Evolutionary conservation across 495 filamentous ascomycete genomes (phyloP).

Genomic region (Daldinia loculata): DNA sequence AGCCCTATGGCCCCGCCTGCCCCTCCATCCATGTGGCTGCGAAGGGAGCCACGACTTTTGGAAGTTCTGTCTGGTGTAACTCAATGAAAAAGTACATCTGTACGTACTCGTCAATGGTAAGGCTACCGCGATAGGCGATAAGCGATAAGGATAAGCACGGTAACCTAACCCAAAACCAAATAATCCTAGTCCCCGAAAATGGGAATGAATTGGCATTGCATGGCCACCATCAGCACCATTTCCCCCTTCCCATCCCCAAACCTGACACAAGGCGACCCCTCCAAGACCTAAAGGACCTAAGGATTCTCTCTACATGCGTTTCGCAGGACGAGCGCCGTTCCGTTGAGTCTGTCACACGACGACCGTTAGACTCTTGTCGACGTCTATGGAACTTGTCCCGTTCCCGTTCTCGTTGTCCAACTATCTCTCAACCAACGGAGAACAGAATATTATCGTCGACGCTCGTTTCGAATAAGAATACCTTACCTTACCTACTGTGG

Average conservation of each 20-base stretch:
- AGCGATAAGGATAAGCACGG: slow-evolving; percentile 19
- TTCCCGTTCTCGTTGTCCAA: neutral
- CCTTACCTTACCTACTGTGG: neutral
- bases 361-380: neutral
- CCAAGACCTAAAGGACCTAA: neutral
- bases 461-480: slow-evolving; percentile 12
- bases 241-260: slow-evolving; percentile 1
- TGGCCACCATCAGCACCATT: neutral
- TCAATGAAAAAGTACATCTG: too few species aligned
- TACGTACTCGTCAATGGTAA: neutral
- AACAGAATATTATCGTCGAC: neutral
- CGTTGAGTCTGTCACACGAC: neutral
- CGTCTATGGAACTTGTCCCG: neutral
- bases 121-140: slow-evolving; percentile 29
- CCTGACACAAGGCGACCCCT: slow-evolving; percentile 8
- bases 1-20: slow-evolving; percentile 28
- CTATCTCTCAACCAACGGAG: neutral
- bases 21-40: slow-evolving; percentile 27
- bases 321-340: neutral
- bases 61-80: too few species aligned
- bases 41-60: neutral
- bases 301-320: slow-evolving; percentile 2
- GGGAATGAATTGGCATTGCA: slow-evolving; percentile 31
- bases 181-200: slow-evolving; percentile 17
- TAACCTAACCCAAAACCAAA: neutral